Conservation (phyloP, 2,329 filamentous ascomycete genomes). For the Neoarthrinium moseri region DNA sequence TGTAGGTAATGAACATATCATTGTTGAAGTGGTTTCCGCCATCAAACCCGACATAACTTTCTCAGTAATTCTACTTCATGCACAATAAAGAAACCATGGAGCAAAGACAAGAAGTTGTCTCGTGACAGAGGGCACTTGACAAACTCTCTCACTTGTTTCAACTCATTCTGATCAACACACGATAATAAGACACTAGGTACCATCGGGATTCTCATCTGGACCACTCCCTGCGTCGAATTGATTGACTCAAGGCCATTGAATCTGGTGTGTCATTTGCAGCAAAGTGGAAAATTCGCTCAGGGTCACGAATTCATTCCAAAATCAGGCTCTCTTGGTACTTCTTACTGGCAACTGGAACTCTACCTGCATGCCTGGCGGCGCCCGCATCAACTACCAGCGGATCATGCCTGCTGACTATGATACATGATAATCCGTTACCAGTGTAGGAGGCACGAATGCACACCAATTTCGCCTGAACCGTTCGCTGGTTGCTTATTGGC, state of each 20-base stretch:
- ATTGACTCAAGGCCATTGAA: slow-evolving; percentile 29
- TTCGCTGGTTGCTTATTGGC: slow-evolving; percentile 35
- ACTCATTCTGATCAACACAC: no score
- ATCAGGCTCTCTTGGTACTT: slow-evolving; percentile 32
- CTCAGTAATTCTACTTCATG: no score
- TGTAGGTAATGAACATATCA: no score
- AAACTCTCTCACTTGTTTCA: no score
- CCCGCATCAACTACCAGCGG: slow-evolving; percentile 35
- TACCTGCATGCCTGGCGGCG: slow-evolving; percentile 33
- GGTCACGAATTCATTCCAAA: slow-evolving; percentile 27
- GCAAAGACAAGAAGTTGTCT: no score
- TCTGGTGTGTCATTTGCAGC: slow-evolving; percentile 29
- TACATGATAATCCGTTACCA: slow-evolving; percentile 29
- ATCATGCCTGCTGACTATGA: slow-evolving; percentile 32
- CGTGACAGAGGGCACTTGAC: no score
- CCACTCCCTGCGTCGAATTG: slow-evolving; percentile 26
- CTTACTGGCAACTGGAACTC: slow-evolving; percentile 36
- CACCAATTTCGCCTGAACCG: slow-evolving; percentile 34
- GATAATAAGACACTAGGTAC: no score
- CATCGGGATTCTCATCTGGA: slow-evolving; percentile 22
- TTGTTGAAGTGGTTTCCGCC: no score
- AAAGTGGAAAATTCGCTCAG: slow-evolving; percentile 35
- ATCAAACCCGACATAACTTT: no score
- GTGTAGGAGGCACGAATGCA: slow-evolving; percentile 30
- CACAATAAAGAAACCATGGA: no score